Conservation (phyloP, 1,139 yeast genomes). For the Pichia terricola region DNA sequence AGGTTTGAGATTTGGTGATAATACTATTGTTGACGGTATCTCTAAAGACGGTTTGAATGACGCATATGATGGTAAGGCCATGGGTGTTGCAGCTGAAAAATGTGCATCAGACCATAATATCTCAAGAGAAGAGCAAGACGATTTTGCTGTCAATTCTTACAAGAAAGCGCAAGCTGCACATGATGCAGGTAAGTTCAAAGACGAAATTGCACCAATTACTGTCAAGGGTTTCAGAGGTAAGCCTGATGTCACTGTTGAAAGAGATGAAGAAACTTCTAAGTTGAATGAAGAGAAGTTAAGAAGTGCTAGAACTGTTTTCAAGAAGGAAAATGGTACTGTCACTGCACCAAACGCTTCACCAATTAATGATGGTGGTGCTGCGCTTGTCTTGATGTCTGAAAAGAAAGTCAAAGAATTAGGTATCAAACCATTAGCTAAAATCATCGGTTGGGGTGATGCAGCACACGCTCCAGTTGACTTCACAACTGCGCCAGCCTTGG, state of each 20-base stretch:
- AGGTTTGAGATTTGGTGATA: constrained; percentile 86
- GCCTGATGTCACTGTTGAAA: constrained; percentile 63
- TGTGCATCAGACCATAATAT: constrained; percentile 69
- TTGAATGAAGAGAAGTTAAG: constrained; percentile 67
- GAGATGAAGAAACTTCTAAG: constrained; percentile 68
- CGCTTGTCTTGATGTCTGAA: constrained; percentile 78
- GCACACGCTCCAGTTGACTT: constrained; percentile 90
- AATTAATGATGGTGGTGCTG: constrained; percentile 96
- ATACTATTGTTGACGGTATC: constrained; percentile 71
- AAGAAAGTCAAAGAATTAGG: constrained; percentile 74
- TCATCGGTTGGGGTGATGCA: constrained; percentile 96
- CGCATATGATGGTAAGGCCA: constrained; percentile 75
- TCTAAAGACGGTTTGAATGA: constrained; percentile 88
- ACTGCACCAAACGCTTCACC: constrained; percentile 97
- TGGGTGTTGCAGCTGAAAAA: constrained; percentile 97
- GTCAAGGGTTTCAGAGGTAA: constrained; percentile 89
- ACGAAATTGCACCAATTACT: constrained; percentile 79
- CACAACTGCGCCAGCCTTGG: constrained; percentile 89
- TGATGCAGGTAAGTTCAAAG: constrained; percentile 65
- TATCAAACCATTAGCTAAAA: constrained; percentile 78
- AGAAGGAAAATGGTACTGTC: constrained; percentile 84
- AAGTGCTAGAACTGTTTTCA: constrained; percentile 86
- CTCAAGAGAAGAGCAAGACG: constrained; percentile 64
- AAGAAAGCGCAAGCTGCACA: constrained; percentile 75
- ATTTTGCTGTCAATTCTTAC: constrained; percentile 59